Conservation (phyloP, 257 asterid species). For the Linderniella brevidens region DNA sequence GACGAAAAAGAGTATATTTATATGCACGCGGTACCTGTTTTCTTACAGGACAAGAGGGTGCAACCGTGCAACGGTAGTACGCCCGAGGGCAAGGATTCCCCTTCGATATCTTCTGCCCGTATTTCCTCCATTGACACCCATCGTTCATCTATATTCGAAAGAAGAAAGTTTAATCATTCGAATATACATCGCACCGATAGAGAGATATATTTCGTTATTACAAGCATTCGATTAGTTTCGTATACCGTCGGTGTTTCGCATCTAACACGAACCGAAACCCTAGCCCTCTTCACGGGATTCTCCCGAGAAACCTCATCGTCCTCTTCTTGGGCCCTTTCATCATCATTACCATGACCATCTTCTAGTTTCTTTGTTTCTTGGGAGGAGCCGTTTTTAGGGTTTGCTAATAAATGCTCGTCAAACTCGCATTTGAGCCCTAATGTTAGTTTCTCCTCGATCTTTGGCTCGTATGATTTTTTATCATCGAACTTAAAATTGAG, state of each 20-base stretch:
- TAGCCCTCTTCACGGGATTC: constrained; percentile 74
- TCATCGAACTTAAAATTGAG: not conserved
- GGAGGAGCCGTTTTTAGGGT: too few relatives aligned
- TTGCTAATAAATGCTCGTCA: constrained; percentile 8
- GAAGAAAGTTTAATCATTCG: too few relatives aligned
- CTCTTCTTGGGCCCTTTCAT: constrained; percentile 30
- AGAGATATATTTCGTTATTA: not conserved
- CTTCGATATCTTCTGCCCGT: constrained; percentile 86
- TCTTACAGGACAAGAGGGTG: constrained; percentile 80
- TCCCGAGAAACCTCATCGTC: constrained; percentile 47
- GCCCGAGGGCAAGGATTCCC: constrained; percentile 98
- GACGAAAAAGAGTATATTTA: not conserved
- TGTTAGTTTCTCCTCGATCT: constrained; percentile 16
- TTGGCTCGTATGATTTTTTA: constrained; percentile 1
- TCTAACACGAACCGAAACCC: constrained; percentile 87
- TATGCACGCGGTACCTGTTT: constrained; percentile 51
- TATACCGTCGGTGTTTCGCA: constrained; percentile 91
- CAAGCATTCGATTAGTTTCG: constrained; percentile 1
- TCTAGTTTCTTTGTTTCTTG: not conserved
- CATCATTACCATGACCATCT: constrained; percentile 27
- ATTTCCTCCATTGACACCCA: constrained; percentile 98
- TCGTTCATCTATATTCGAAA: constrained; percentile 84
- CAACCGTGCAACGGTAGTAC: constrained; percentile 86
- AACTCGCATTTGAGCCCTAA: constrained; percentile 51
- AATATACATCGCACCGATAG: not conserved